Conservation (phyloP, 345 rosid species). For the Tarenaya hassleriana region DNA sequence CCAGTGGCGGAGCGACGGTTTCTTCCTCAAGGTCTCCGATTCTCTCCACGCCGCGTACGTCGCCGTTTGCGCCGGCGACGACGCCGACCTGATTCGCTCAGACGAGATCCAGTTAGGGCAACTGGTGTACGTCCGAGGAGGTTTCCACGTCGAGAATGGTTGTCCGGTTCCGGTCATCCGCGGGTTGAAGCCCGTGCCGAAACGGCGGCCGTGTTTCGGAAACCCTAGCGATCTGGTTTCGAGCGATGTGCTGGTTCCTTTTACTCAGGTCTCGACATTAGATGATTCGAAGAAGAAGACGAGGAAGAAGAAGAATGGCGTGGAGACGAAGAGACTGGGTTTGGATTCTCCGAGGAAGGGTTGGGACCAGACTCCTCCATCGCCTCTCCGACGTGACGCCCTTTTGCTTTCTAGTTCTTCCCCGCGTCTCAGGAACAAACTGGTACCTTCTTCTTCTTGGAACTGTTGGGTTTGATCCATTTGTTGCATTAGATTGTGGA, state of each 20-base stretch:
- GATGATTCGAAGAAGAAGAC: conserved; percentile 3
- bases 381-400: conserved; percentile 23
- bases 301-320: conserved; percentile 10
- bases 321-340: conserved; percentile 39
- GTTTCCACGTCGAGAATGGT: conserved; percentile 32
- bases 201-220: conserved; percentile 38
- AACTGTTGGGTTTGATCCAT: too few species aligned
- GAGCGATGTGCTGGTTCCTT: conserved; percentile 28
- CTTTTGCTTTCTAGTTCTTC: conserved; percentile 22
- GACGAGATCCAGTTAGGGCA: conserved; percentile 48
- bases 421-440: conserved; percentile 23
- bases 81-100: conserved; percentile 37
- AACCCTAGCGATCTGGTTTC: conserved; percentile 42
- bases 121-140: conserved; percentile 39
- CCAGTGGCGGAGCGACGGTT: conserved; percentile 42
- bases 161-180: conserved; percentile 42
- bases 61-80: conserved; percentile 32
- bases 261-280: conserved; percentile 4
- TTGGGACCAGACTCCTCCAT: conserved; percentile 36
- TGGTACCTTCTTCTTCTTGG: neutral
- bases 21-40: conserved; percentile 53
- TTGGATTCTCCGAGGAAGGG: conserved; percentile 40
- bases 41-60: conserved; percentile 49
- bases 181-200: conserved; percentile 41
- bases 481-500: too few species aligned